A percentile compares a stretch with the other conserved stretches of the same genome.
Evolutionary conservation across 2,329 filamentous ascomycete genomes (phyloP).

Genomic region (Alternaria longipes): DNA sequence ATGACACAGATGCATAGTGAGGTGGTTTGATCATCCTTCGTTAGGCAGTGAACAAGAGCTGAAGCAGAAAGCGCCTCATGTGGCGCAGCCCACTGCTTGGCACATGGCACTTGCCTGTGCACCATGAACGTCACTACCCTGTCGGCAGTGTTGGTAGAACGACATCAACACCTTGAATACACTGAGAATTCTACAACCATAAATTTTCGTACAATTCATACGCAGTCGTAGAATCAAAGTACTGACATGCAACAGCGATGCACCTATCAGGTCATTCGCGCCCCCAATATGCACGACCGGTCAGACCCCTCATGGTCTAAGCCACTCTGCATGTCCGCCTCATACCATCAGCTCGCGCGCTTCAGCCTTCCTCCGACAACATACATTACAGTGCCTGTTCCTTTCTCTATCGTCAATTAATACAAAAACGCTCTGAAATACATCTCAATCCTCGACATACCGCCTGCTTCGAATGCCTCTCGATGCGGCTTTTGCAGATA

Average conservation of each 20-base stretch:
- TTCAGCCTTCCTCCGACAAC: background rate
- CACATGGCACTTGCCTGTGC: background rate
- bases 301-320: background rate
- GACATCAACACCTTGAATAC: background rate
- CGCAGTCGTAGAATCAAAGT: rapidly evolving
- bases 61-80: background rate
- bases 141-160: background rate
- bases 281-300: background rate
- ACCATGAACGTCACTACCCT: background rate
- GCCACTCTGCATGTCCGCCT: background rate
- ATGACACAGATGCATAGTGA: background rate
- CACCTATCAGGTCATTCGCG: background rate
- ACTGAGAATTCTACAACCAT: background rate
- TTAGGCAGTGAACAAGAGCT: background rate
- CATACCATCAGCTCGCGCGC: background rate
- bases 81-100: background rate
- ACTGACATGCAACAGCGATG: background rate
- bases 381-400: background rate
- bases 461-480: background rate
- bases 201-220: too few relatives aligned
- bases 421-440: background rate
- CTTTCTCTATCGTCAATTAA: background rate
- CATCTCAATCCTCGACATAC: rapidly evolving
- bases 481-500: background rate
- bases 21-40: background rate